Evolutionary conservation across 2,329 filamentous ascomycete species (phyloP).

Genomic region (Paecilomyces variotii): DNA sequence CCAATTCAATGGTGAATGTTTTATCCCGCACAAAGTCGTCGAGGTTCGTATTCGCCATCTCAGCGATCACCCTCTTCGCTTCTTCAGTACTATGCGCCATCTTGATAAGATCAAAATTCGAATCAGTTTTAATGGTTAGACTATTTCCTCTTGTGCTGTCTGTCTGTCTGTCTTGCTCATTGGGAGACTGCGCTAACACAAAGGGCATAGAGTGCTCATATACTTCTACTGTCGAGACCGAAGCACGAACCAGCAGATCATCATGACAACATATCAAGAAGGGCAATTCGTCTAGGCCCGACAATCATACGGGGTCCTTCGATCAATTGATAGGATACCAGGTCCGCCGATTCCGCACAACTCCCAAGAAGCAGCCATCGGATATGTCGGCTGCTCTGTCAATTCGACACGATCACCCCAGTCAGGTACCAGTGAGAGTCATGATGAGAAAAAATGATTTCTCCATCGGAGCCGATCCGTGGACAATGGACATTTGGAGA

Average conservation of each 20-base stretch:
- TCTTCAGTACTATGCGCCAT: not conserved
- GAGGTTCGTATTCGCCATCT: constrained; percentile 6
- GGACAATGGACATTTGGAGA: not conserved
- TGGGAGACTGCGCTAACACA: not conserved
- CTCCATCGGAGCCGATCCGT: not conserved
- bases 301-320: not conserved
- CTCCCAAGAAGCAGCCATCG: not conserved
- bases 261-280: not conserved
- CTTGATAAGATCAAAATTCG: not conserved
- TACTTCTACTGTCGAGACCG: not conserved
- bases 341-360: not conserved
- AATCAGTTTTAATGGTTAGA: not conserved
- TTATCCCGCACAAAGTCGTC: constrained; percentile 8
- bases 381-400: not conserved
- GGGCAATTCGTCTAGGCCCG: too few species aligned
- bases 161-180: not conserved
- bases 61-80: constrained; percentile 5
- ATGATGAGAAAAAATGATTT: not conserved
- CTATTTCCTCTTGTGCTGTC: not conserved
- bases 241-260: not conserved
- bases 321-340: not conserved
- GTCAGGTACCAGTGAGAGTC: not conserved
- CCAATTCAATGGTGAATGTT: constrained; percentile 8
- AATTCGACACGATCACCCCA: not conserved
- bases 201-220: not conserved